Evolutionary conservation across 75 land plant genomes (phyloP), one percentile per base, ranked within the genome.

Genomic region (Sequoiadendron giganteum): DNA sequence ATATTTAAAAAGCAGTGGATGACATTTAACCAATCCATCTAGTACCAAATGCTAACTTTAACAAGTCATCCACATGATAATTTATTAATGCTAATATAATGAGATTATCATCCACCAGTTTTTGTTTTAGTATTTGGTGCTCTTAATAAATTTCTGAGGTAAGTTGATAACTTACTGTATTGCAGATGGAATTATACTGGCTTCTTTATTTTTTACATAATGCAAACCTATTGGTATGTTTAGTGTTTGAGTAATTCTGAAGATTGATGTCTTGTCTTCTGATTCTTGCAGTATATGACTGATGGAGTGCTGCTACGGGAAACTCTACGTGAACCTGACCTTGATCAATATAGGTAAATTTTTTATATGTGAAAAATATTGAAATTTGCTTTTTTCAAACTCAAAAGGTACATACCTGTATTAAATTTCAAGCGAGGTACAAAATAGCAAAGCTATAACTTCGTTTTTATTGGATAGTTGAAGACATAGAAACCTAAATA

Each of bases 231-330:
- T 45, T 45, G 30, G 25, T 45, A 45, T 47, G 13, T 43, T 40
- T 28, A 21, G 30, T 1, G n/a, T 28, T 28, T 82, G 48, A 82
- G 28, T 56, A 61, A 55, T n/a, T 86, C 56, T 80, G 52, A 47
- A 58, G 68, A 32, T 56, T 80, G 45, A 28, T 21, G 40, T 25
- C 11, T 88, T 79, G 25, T 83, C 49, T 61, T 25, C 30, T 86
- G 79, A 18, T 86, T 76, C 6, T 88, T 40, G 84, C 99, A 98
- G 99, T 98, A 98, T 73, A 98, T 98, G 99, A 98, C 99, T 49
- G 99, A 98, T 91, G 99, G 99, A 52, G 99, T 98, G 43, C 97
- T 98, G 87, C 89, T 98, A 65, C 96, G 99, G 13, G 99, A 98
- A 88, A 98, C 99, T 38, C 86, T 98, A 82, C 96, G 98, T 86